phyloP scores from a whole-genome alignment of 345 rosid species.

The Pistacia vera region DNA sequence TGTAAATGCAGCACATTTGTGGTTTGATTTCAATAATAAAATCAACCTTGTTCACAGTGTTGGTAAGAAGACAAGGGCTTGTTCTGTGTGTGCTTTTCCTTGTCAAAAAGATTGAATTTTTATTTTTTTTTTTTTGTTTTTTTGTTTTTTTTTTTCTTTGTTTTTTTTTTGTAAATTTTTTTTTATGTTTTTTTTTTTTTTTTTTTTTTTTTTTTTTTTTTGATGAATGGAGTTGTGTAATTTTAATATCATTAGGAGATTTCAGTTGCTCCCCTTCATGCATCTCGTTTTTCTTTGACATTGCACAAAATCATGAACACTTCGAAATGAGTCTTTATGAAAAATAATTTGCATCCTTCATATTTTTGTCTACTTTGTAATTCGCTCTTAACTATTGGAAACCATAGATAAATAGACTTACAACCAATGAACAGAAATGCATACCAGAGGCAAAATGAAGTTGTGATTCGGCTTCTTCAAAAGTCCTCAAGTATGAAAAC shows the following conservation, averaged over 20 bases:
- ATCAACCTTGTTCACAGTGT: no score
- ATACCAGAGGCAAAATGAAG: no score
- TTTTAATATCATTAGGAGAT: slow-evolving; percentile 15
- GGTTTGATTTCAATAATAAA: background rate
- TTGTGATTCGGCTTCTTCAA: no score
- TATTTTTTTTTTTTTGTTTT: background rate
- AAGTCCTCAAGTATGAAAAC: no score
- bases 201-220: background rate
- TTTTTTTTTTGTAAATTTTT: background rate
- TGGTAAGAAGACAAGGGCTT: background rate
- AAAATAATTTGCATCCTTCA: background rate
- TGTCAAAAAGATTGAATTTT: background rate
- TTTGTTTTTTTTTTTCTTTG: background rate
- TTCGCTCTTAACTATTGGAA: background rate
- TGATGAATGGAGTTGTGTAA: slow-evolving; percentile 14
- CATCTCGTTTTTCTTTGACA: slow-evolving; percentile 15
- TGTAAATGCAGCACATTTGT: background rate
- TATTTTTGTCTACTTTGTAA: no score
- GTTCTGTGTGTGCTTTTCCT: no score
- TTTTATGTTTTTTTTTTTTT: slow-evolving; percentile 3
- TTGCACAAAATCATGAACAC: slow-evolving; percentile 5
- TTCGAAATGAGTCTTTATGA: background rate
- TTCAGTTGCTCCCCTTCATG: slow-evolving; percentile 6
- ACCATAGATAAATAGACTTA: background rate
- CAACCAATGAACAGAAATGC: background rate